Base-by-base conservation (phyloP, 169 alveolate genomes). In the Toxoplasma gondii region DNA sequence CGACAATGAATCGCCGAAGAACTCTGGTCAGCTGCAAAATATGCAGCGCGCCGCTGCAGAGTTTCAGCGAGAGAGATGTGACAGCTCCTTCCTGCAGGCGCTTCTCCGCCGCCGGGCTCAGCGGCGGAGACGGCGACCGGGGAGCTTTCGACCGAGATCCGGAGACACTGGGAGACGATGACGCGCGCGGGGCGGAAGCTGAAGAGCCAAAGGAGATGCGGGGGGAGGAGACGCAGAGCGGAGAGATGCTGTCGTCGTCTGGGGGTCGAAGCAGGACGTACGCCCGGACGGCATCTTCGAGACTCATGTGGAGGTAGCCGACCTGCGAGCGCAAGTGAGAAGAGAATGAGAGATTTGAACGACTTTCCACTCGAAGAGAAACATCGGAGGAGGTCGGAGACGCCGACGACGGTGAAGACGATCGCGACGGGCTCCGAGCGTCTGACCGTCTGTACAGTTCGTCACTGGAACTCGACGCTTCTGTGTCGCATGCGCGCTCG, bases 71-170 rank as follows among this genome's bases (percentile, higher is more conserved):
- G 41, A 82, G 90, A 10, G 90, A 38, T 16, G 90, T 22, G 67
- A 43, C 67, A 19, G 90, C 90, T 24, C 41, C 64, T 39, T 82
- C 90, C 41, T 82, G 90, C 64, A 82, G 34, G 4, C 67, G 90
- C 64, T 16, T 38, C 64, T 82, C 90, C 64, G 38, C 90, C 64
- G n/a, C 90, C 4, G 44, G 64, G 7, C n/a, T 82, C n/a, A 41
- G 69, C 1, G 69, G 90, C 69, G 9, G 64, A 34, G 38, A 10
- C 67, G 24, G 90, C 4, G 9, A 22, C 16, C 49, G 88, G 9
- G 10, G 4, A 4, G 4, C 88, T 34, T 24, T 38, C 22, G 2
- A 1, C 17, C 53, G 54, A 34, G 88, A 38, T 7, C 58, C 22
- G 58, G 58, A 49, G 58, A 49, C 58, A 49, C 58, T 49, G 36